A percentile compares a stretch with the other conserved stretches of the same genome.
These are phyloP conservation scores for Trametes gibbosa DNA, from an alignment of 768 basidiomycete genomes.

Conservation along the genomic window DNA sequence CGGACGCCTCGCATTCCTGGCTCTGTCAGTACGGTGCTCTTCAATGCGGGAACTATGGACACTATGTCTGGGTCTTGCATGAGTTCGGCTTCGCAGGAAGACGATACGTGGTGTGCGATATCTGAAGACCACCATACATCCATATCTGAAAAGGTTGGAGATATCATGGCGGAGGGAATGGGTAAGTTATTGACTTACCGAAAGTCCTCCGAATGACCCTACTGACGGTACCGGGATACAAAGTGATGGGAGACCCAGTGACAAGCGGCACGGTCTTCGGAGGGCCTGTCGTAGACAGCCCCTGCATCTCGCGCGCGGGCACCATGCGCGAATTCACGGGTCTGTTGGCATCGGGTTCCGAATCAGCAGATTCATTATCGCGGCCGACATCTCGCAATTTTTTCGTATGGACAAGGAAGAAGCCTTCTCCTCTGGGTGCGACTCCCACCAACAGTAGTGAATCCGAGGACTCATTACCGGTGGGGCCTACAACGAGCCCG, in stretches of 20 bases:
- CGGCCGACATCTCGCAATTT: neutral
- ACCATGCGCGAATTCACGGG: neutral
- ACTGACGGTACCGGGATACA: neutral
- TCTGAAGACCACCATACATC: neutral
- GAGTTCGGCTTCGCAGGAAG: neutral
- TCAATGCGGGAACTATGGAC: constrained; percentile 4
- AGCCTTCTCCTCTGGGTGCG: neutral
- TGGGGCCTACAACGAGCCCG: too few relatives aligned
- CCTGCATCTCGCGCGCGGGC: neutral
- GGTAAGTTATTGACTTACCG: too few relatives aligned
- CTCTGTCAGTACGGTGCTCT: constrained; percentile 7
- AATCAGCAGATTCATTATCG: neutral
- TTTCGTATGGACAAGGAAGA: neutral
- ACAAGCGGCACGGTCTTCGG: neutral
- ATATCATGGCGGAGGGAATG: too few relatives aligned
- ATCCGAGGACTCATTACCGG: too few relatives aligned
- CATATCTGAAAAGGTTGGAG: too few relatives aligned
- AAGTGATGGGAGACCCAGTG: neutral
- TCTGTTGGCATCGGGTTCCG: neutral
- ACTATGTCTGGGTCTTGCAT: neutral
- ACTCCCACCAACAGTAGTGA: neutral
- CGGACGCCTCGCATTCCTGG: neutral
- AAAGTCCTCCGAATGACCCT: neutral
- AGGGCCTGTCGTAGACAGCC: constrained; percentile 1
- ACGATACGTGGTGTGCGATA: neutral